Percentiles rank a stretch among this genome's conserved stretches.
phyloP scores from a whole-genome alignment of 352 stramenopile genomes.

The Phytophthora pseudosyringae region DNA sequence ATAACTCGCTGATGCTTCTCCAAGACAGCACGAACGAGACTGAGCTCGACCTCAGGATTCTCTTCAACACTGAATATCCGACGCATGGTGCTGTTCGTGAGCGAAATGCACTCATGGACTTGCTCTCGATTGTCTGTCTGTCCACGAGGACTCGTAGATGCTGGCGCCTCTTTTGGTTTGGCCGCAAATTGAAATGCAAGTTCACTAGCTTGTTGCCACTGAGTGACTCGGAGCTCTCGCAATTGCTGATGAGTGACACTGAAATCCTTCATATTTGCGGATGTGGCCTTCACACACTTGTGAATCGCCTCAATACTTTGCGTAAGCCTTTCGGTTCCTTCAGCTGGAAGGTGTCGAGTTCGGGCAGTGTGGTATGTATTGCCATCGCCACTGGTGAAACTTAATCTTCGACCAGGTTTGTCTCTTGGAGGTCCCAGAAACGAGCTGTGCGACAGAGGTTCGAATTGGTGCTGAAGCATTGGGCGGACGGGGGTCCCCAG shows the following conservation, averaged over 20 bases:
- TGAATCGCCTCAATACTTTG: constrained; percentile 47
- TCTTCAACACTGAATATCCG: constrained; percentile 69
- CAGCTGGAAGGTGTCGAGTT: constrained; percentile 42
- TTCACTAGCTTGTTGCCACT: constrained; percentile 62
- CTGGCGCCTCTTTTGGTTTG: neutral
- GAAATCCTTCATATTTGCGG: constrained; percentile 45
- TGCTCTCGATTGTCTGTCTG: constrained; percentile 50
- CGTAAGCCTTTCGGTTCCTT: constrained; percentile 38
- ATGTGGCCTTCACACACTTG: constrained; percentile 35
- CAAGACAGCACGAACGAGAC: constrained; percentile 46
- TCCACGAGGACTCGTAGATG: neutral
- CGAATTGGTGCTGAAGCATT: constrained; percentile 53
- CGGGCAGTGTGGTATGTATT: constrained; percentile 53
- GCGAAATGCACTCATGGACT: constrained; percentile 65
- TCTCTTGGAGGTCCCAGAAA: constrained; percentile 36
- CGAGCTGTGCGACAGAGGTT: constrained; percentile 43
- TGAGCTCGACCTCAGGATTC: constrained; percentile 53
- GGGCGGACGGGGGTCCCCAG: constrained; percentile 31
- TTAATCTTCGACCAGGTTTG: constrained; percentile 25
- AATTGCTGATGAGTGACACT: constrained; percentile 37
- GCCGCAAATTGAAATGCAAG: constrained; percentile 49
- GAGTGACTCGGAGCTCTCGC: constrained; percentile 41
- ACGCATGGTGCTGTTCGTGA: constrained; percentile 60
- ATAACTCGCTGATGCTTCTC: constrained; percentile 64
- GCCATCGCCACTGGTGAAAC: constrained; percentile 24